Evolutionary conservation across 2,329 filamentous ascomycete genomes (phyloP).

Genomic region (Cytospora paraplurivora): DNA sequence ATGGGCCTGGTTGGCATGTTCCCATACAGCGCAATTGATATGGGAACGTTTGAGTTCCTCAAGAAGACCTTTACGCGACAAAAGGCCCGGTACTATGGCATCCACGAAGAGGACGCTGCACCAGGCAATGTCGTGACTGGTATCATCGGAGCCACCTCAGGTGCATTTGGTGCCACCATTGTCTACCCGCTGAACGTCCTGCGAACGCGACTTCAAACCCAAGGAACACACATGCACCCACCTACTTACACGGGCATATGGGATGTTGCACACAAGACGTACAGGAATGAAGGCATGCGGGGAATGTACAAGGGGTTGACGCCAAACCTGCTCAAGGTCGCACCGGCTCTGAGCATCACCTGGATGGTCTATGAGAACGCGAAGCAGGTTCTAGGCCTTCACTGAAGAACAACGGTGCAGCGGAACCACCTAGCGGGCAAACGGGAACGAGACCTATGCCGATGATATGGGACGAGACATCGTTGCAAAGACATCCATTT

Average conservation of each 20-base stretch:
- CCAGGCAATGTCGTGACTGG: slow-evolving; percentile 84
- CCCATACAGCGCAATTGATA: slow-evolving; percentile 94
- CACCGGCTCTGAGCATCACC: slow-evolving; percentile 91
- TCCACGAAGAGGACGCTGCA: slow-evolving; percentile 80
- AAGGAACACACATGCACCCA: slow-evolving; percentile 90
- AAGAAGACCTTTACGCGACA: slow-evolving; percentile 73
- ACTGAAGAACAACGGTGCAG: slow-evolving; percentile 36
- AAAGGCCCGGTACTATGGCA: slow-evolving; percentile 68
- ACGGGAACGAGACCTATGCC: not conserved
- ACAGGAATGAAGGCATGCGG: slow-evolving; percentile 77
- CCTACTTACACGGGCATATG: slow-evolving; percentile 87
- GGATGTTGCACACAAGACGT: slow-evolving; percentile 83
- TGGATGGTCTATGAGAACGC: slow-evolving; percentile 93
- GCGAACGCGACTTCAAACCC: slow-evolving; percentile 87
- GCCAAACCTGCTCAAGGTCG: slow-evolving; percentile 93
- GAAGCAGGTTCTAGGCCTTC: slow-evolving; percentile 68
- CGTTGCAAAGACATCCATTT: not conserved
- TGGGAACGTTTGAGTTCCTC: slow-evolving; percentile 91
- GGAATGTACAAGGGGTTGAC: slow-evolving; percentile 95
- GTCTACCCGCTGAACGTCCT: slow-evolving; percentile 96
- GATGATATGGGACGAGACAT: not conserved
- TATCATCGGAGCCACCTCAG: slow-evolving; percentile 86
- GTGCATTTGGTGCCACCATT: slow-evolving; percentile 87
- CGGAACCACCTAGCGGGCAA: not conserved
- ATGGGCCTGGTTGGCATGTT: slow-evolving; percentile 97